These are phyloP conservation scores for Discostella stelligeroides DNA, from an alignment of 108 stramenopile species.

Conservation along the genomic window DNA sequence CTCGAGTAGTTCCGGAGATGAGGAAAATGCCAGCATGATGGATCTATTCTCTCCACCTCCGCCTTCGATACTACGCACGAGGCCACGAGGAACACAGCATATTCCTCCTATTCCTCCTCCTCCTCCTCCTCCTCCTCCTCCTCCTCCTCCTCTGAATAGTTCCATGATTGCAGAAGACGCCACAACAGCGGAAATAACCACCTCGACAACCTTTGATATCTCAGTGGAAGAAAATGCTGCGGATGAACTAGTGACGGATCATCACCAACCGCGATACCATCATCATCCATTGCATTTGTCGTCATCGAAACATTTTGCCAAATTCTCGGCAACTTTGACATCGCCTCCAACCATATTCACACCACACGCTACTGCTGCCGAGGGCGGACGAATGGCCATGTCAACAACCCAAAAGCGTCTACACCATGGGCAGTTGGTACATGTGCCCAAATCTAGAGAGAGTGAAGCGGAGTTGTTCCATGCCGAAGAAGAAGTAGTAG, in stretches of 20 bases:
- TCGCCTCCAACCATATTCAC: conserved; percentile 11
- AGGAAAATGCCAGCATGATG: conserved; percentile 29
- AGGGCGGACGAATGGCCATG: conserved; percentile 13
- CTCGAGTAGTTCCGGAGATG: conserved; percentile 9
- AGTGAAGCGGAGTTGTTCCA: not conserved
- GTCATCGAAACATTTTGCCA: conserved; percentile 2
- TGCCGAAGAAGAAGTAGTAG: not conserved
- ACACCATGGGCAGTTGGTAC: conserved; percentile 16
- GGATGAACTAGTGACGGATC: not conserved
- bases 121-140: too few relatives aligned
- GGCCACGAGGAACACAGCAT: conserved; percentile 14
- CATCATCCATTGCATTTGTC: not conserved
- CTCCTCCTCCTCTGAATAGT: too few relatives aligned
- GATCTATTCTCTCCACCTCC: conserved; percentile 36
- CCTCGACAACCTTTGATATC: not conserved
- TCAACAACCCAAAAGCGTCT: conserved; percentile 26
- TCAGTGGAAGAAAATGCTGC: not conserved
- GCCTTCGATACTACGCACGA: not conserved
- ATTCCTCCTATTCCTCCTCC: too few relatives aligned
- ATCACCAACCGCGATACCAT: not conserved
- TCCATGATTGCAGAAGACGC: too few relatives aligned
- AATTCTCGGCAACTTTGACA: not conserved
- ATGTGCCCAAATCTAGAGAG: conserved; percentile 9
- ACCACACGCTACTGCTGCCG: conserved; percentile 4
- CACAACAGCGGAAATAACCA: not conserved